Base-by-base conservation (phyloP, 2,329 filamentous ascomycete species). In the Ophiostoma quercus region DNA sequence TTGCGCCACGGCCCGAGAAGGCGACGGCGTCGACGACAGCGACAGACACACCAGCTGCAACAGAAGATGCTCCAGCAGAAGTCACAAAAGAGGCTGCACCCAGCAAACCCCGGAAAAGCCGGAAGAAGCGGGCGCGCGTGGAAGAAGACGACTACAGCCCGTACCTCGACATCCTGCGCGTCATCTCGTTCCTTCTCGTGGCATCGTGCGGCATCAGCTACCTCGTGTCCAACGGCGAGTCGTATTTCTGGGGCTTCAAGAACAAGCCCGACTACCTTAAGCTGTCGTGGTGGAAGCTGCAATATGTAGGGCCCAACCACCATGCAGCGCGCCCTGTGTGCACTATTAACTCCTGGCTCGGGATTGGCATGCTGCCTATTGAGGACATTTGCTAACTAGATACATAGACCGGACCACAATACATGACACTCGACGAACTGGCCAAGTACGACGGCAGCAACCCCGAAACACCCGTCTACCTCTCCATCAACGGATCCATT, bases 401-500 rank as follows among this genome's bases (percentile, higher is more conserved):
- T 3, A 8, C 8, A 19, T 25, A 73, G 69, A 74, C 88, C 84
- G 77, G 78, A 1, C 91, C 92, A 16, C 73, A 91, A 67, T 82
- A 85, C 77, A 84, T 98, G 54, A 97, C 92, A 0, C 90, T 91
- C 70, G 82, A 84, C 25, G 84, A 97, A 78, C 88, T 99, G 67
- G 79, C 85, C 65, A 78, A 82, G 67, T 96, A 91, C 84, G 89
- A 96, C 80, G 96, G 95, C 80, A 85, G 82, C 71, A 88, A 97
- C 79, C 82, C 88, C 11, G 78, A 80, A 8, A 88, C 90, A 71
- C 95, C 95, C 7, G 87, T 98, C 78, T 96, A 97, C 82, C 86
- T 99, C 70, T 92, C 93, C 73, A 88, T 99, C 76, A 94, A 95
- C 82, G 90, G 91, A 76, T 91, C 88, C 71, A 91, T 96, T 80